Evolutionary conservation across 148 eudicot species (phyloP), one percentile per base, ranked within the genome.

Genomic region (Nepenthes mirabilis): DNA sequence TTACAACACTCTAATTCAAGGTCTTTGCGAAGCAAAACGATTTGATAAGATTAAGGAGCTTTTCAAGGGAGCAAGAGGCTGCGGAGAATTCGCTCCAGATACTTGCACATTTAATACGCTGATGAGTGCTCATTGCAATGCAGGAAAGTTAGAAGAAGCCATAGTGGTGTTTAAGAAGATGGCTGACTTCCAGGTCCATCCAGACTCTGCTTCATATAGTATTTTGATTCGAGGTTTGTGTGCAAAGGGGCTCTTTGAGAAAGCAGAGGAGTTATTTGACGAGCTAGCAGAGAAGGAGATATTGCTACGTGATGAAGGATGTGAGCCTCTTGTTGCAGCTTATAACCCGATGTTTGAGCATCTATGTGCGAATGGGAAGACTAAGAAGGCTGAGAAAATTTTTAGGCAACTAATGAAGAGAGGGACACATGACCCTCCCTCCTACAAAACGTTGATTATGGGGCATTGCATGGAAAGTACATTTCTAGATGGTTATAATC

Each of bases 391-490:
- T 10, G 82, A 71, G 33, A 72, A 32, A 66, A 63, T 75, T 34
- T 75, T 79, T 57, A 65, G 74, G 64, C 79, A 79, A 64, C 57
- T 79, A 10, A 68, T 79, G 74, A 75, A 37, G 71, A 74, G 74
- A 65, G 82, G 79, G 55, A 67, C 33, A 33, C 82, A 71, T 33
- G 82, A 79, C 50, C 76, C 79, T 57, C 40, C 56, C 7, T 71
- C 82, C 37, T 79, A 52, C 49, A 61, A 65, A 58, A 75, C 67
- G 9, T 57, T 79, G 64, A 79, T 79, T 37, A 71, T 66, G 72
- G 82, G 82, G 13, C 77, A 75, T 36, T 79, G 82, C 53, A 68
- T 43, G 52, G 82, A 79, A 72, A 77, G 72, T n/a, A 43, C 74
- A 10, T 71, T 62, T 33, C 45, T 55, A 34, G 73, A 67, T 52